Percentiles rank a stretch among this genome's conserved stretches.
phyloP scores from a whole-genome alignment of 2,329 filamentous ascomycete genomes.

The Microcyclospora pomicola region DNA sequence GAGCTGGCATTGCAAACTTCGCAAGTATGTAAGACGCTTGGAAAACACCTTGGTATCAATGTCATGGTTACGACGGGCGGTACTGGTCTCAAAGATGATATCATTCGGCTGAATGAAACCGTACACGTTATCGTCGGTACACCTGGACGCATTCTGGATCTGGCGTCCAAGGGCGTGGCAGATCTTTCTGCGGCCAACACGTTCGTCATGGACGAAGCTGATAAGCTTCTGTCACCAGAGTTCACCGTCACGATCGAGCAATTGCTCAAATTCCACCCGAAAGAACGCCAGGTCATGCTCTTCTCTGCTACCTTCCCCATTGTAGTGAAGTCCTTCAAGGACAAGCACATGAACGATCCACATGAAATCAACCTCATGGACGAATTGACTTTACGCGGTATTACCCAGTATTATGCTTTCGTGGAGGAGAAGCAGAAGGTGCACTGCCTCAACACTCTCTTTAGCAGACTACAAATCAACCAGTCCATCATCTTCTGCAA shows the following conservation, averaged over 20 bases:
- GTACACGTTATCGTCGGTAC: slow-evolving; percentile 98
- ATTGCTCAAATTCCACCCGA: slow-evolving; percentile 85
- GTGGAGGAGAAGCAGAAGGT: slow-evolving; percentile 99
- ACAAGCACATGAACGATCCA: slow-evolving; percentile 91
- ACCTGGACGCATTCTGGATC: slow-evolving; percentile 85
- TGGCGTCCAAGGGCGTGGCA: slow-evolving; percentile 91
- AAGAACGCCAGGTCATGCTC: slow-evolving; percentile 97
- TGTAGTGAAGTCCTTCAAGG: slow-evolving; percentile 93
- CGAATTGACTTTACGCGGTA: slow-evolving; percentile 91
- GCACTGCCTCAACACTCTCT: slow-evolving; percentile 95
- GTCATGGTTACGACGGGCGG: slow-evolving; percentile 99
- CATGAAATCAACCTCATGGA: slow-evolving; percentile 99
- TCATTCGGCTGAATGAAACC: slow-evolving; percentile 81
- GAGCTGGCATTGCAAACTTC: slow-evolving; percentile 97
- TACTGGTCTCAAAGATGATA: slow-evolving; percentile 89
- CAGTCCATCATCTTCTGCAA: slow-evolving; percentile 99
- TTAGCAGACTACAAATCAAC: slow-evolving; percentile 98
- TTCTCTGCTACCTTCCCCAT: slow-evolving; percentile 97
- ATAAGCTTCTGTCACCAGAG: slow-evolving; percentile 91
- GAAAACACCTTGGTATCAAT: slow-evolving; percentile 92
- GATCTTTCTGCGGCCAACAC: slow-evolving; percentile 93
- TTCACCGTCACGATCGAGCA: slow-evolving; percentile 98
- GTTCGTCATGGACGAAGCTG: slow-evolving; percentile 99
- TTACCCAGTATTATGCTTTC: slow-evolving; percentile 98
- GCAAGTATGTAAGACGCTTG: slow-evolving; percentile 96